A percentile compares a stretch with the other conserved stretches of the same genome.
Evolutionary conservation across 2,329 filamentous ascomycete genomes (phyloP).

Genomic region (Ceratocystis variospora): DNA sequence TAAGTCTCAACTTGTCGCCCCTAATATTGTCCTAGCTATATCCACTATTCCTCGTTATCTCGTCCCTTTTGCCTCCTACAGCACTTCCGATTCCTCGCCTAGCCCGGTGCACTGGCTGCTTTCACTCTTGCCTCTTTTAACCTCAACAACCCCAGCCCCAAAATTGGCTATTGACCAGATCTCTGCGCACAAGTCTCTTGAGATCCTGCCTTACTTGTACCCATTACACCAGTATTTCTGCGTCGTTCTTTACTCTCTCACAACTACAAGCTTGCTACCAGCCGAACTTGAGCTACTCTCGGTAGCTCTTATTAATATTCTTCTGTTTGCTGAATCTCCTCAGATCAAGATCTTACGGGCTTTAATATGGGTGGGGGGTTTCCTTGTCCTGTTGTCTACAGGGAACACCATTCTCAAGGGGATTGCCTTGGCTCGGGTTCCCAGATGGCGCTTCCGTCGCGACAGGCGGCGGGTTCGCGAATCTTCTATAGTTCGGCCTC

Average conservation of each 20-base stretch:
- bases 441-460: slow-evolving; percentile 74
- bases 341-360: slow-evolving; percentile 77
- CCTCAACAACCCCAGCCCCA: slow-evolving; percentile 19
- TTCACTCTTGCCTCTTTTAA: slow-evolving; percentile 51
- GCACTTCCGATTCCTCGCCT: neutral
- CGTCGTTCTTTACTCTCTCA: slow-evolving; percentile 60
- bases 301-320: slow-evolving; percentile 64
- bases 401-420: slow-evolving; percentile 67
- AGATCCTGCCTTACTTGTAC: slow-evolving; percentile 38
- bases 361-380: slow-evolving; percentile 70
- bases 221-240: slow-evolving; percentile 71
- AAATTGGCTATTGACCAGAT: neutral
- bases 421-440: slow-evolving; percentile 72
- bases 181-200: slow-evolving; percentile 4
- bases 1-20: slow-evolving; percentile 46
- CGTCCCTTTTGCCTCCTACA: slow-evolving; percentile 41
- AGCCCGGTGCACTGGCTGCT: slow-evolving; percentile 61
- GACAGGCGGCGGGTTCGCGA: slow-evolving; percentile 22
- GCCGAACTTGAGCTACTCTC: slow-evolving; percentile 83
- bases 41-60: slow-evolving; percentile 60
- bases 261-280: slow-evolving; percentile 73
- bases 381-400: slow-evolving; percentile 60
- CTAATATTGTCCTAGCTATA: slow-evolving; percentile 70
- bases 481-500: neutral
- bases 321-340: slow-evolving; percentile 64